A percentile compares a stretch with the other conserved stretches of the same genome.
These are phyloP conservation scores for Russula abietina DNA, from an alignment of 768 basidiomycete genomes.

Conservation along the genomic window DNA sequence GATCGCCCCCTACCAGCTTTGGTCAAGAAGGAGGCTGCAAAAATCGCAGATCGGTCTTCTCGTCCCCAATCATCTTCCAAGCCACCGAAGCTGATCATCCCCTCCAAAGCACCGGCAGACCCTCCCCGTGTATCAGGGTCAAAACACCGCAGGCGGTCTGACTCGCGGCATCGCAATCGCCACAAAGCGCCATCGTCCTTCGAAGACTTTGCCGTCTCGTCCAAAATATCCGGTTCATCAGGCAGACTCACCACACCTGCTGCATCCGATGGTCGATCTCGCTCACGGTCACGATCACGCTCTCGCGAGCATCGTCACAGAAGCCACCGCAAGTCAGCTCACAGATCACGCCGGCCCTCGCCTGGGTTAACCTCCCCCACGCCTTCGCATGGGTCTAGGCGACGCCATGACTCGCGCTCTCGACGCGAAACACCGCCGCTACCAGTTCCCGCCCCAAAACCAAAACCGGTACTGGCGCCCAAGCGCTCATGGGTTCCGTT, in stretches of 20 bases:
- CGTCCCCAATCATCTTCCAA: slow-evolving; percentile 13
- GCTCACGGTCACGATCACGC: slow-evolving; percentile 17
- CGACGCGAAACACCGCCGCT: slow-evolving; percentile 6
- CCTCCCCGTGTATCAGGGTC: slow-evolving; percentile 2
- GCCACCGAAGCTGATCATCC: slow-evolving; percentile 7
- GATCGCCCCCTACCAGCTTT: slow-evolving; percentile 17
- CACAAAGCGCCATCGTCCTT: background rate
- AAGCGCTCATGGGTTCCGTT: slow-evolving; percentile 18
- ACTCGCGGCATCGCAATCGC: slow-evolving; percentile 7
- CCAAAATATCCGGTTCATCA: slow-evolving; percentile 17
- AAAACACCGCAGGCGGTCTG: slow-evolving; percentile 4
- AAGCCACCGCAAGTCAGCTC: slow-evolving; percentile 8
- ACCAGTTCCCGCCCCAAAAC: slow-evolving; percentile 8
- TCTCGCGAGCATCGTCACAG: slow-evolving; percentile 4
- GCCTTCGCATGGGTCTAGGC: slow-evolving; percentile 8
- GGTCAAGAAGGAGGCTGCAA: slow-evolving; percentile 11
- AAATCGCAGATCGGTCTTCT: background rate
- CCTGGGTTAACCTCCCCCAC: slow-evolving; percentile 22
- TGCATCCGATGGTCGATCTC: slow-evolving; percentile 13
- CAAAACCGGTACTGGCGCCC: background rate
- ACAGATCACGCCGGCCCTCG: slow-evolving; percentile 13
- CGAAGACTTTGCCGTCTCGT: slow-evolving; percentile 23
- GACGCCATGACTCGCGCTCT: slow-evolving; percentile 5
- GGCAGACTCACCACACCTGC: slow-evolving; percentile 23
- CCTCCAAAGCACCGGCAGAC: slow-evolving; percentile 11